Evolutionary conservation across 768 basidiomycete genomes (phyloP), one percentile per base, ranked within the genome.

Genomic region (Floccularia luteovirens): DNA sequence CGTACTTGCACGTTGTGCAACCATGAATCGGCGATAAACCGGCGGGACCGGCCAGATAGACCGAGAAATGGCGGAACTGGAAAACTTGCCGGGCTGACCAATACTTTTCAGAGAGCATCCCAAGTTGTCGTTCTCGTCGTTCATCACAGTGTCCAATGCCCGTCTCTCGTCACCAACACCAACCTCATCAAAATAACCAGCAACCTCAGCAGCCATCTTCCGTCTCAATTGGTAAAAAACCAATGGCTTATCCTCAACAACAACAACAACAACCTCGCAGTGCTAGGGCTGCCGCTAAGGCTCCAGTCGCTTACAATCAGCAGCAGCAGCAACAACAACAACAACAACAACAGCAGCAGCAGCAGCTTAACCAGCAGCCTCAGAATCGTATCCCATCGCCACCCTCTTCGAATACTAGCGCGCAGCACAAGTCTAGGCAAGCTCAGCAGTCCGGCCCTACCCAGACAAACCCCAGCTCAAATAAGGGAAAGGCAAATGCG

Each of bases 191-290:
- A n/a, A n/a, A n/a, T n/a, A n/a, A n/a, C n/a, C n/a, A n/a, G n/a
- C n/a, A 56, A 55, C 63, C 61, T 57, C 63, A 57, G 43, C 66
- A 67, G 36, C 89, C 84, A 24, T 82, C 79, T 44, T 86, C 87
- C 38, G 76, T 90, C 12, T 89, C 90, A 17, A 87, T 87, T 48
- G 90, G 90, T 50, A 94, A 94, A 69, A 87, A 90, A 54, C 90
- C 90, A 23, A 92, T 92, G 90, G 71, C 81, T 2, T 90, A 90
- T 56, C 60, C 63, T 22, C 55, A 48, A n/a, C 60, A 55, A 46
- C 62, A 44, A 42, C 59, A 38, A 47, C 59, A 47, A 46, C 42
- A 47, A 31, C 44, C 44, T 13, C 5, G 32, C n/a, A 34, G 32
- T 19, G 32, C 32, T 14, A 7, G 32, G 8, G 32, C 32, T 8